Percentiles rank a stretch among this genome's conserved stretches.
Evolutionary conservation across 805 yeast genomes (phyloP).

Genomic region (Nadsonia fulvescens): DNA sequence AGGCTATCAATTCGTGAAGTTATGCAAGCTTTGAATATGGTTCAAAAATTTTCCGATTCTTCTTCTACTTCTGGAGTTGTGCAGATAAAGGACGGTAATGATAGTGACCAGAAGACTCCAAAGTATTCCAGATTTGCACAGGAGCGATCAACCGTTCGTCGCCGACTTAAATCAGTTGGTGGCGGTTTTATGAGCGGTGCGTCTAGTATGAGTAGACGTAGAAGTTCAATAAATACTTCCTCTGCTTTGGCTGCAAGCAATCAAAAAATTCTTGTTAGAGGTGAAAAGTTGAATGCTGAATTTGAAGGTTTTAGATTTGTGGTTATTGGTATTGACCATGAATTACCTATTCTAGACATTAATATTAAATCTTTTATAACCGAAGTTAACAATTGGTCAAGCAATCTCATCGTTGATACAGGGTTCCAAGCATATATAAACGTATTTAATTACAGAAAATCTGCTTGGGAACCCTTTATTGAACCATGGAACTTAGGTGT

Average conservation of each 20-base stretch:
- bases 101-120: no score
- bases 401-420: constrained; percentile 56
- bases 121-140: constrained; percentile 9
- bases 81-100: no score
- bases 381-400: constrained; percentile 68
- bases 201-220: constrained; percentile 2
- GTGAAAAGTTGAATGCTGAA: constrained; percentile 49
- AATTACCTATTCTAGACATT: constrained; percentile 73
- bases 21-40: constrained; percentile 53
- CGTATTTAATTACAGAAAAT: constrained; percentile 71
- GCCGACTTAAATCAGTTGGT: constrained; percentile 1
- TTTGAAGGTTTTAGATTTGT: constrained; percentile 69
- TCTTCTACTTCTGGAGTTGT: constrained; percentile 2
- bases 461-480: constrained; percentile 79
- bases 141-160: constrained; percentile 5
- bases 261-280: constrained; percentile 30
- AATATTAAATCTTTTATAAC: constrained; percentile 51
- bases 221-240: constrained; percentile 4
- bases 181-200: no score
- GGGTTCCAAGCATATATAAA: constrained; percentile 51
- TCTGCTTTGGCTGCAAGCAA: constrained; percentile 2
- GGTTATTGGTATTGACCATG: constrained; percentile 79
- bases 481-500: constrained; percentile 76
- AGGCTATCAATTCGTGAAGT: constrained; percentile 80
- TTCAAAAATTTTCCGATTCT: constrained; percentile 43